phyloP scores from a whole-genome alignment of 352 stramenopile species.

The Phytophthora pini region DNA sequence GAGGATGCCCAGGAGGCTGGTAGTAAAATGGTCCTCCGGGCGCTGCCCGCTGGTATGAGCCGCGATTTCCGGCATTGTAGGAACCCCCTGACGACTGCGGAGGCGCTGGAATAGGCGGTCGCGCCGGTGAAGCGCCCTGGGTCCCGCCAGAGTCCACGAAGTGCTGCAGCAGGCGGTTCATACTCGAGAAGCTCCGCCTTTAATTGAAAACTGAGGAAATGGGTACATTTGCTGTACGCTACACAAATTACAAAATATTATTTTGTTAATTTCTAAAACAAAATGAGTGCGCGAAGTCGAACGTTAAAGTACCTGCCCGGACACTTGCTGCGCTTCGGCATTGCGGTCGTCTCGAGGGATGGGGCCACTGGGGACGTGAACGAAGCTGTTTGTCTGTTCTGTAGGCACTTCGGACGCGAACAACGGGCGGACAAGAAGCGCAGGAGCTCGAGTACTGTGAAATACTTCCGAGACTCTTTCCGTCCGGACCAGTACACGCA shows the following conservation, averaged over 20 bases:
- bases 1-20: conserved; percentile 28
- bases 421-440: conserved; percentile 50
- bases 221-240: not conserved
- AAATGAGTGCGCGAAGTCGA: conserved; percentile 19
- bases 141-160: conserved; percentile 49
- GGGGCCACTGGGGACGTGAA: conserved; percentile 34
- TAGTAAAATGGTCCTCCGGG: conserved; percentile 43
- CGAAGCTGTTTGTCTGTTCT: conserved; percentile 58
- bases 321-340: conserved; percentile 50
- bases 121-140: conserved; percentile 17
- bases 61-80: conserved; percentile 24
- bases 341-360: conserved; percentile 49
- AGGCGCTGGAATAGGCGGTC: conserved; percentile 30
- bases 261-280: conserved; percentile 1
- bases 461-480: conserved; percentile 60
- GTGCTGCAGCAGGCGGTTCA: conserved; percentile 72
- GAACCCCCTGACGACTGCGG: conserved; percentile 40
- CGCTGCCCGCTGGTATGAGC: conserved; percentile 39
- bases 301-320: conserved; percentile 38
- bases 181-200: conserved; percentile 18
- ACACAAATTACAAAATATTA: not conserved
- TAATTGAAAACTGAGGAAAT: conserved; percentile 9
- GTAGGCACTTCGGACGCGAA: conserved; percentile 62
- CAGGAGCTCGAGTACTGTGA: conserved; percentile 52
- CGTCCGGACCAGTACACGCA: conserved; percentile 71